Evolutionary conservation across 495 filamentous ascomycete genomes (phyloP).

Genomic region (Penicillium lividum): DNA sequence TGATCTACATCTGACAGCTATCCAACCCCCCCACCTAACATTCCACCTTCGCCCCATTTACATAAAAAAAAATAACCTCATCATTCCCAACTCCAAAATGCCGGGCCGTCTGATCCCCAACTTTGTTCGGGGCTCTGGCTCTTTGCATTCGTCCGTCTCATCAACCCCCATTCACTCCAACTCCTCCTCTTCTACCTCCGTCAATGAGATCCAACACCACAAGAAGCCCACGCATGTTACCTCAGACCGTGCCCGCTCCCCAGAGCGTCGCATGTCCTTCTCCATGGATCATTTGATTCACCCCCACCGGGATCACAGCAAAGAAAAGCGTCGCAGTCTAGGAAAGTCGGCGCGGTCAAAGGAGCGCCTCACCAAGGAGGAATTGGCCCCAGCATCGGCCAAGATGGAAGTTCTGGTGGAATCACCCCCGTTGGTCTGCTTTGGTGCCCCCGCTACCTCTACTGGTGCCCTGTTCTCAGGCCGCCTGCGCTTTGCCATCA

Average conservation of each 20-base stretch:
- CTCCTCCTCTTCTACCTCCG: constrained; percentile 43
- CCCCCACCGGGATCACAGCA: constrained; percentile 45
- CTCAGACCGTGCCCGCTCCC: constrained; percentile 38
- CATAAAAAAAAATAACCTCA: background rate
- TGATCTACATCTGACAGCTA: constrained; percentile 13
- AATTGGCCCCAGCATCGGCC: constrained; percentile 41
- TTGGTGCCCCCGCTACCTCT: constrained; percentile 71
- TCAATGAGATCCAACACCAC: constrained; percentile 41
- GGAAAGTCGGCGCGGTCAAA: constrained; percentile 43
- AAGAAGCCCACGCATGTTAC: constrained; percentile 35
- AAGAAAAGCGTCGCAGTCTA: constrained; percentile 44
- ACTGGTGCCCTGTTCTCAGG: constrained; percentile 88
- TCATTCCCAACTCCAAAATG: constrained; percentile 29
- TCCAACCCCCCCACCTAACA: background rate
- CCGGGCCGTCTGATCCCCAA: constrained; percentile 50
- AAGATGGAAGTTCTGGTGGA: constrained; percentile 78
- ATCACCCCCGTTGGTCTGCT: constrained; percentile 85
- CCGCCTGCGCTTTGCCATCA: constrained; percentile 71
- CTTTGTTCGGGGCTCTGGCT: constrained; percentile 44
- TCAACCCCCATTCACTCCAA: constrained; percentile 43
- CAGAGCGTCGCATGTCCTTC: constrained; percentile 47
- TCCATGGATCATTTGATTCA: constrained; percentile 49
- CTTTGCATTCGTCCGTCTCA: constrained; percentile 34
- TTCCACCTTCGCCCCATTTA: background rate
- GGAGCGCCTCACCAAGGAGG: constrained; percentile 35